These are phyloP conservation scores for Diaporthe citri DNA, from an alignment of 2,329 filamentous ascomycete genomes.

Conservation along the genomic window DNA sequence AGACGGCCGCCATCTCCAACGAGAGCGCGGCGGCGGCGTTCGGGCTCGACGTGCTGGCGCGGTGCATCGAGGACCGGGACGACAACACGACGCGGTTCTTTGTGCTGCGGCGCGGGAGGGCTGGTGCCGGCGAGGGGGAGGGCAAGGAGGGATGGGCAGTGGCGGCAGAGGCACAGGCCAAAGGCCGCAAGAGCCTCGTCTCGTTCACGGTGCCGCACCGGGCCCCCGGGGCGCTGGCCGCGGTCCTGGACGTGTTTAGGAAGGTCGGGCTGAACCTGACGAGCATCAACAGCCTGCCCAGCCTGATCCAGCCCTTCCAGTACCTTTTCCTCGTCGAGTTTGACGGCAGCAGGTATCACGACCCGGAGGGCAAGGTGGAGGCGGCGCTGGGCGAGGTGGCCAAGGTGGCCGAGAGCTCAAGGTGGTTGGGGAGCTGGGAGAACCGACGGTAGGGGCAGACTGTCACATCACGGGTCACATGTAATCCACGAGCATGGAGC, in stretches of 20 bases:
- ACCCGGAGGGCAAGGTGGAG: slow-evolving; percentile 69
- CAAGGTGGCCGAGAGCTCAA: slow-evolving; percentile 70
- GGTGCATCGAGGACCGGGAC: slow-evolving; percentile 77
- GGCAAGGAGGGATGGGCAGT: slow-evolving; percentile 8
- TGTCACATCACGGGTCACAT: neutral
- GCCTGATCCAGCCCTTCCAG: slow-evolving; percentile 80
- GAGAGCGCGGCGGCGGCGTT: slow-evolving; percentile 77
- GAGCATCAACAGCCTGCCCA: slow-evolving; percentile 89
- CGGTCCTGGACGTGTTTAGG: slow-evolving; percentile 84
- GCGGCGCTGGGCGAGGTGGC: slow-evolving; percentile 70
- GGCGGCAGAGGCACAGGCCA: neutral
- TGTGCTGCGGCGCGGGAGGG: slow-evolving; percentile 62
- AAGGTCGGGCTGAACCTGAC: slow-evolving; percentile 82
- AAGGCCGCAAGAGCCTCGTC: slow-evolving; percentile 78
- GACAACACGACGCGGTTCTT: slow-evolving; percentile 88
- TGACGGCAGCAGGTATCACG: slow-evolving; percentile 69
- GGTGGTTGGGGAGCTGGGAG: slow-evolving; percentile 79
- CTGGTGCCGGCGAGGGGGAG: neutral
- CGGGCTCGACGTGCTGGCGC: slow-evolving; percentile 76
- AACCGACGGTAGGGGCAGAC: slow-evolving; percentile 45
- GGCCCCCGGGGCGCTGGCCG: slow-evolving; percentile 84
- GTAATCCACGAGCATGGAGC: neutral
- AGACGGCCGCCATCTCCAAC: slow-evolving; percentile 83
- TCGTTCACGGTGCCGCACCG: slow-evolving; percentile 86
- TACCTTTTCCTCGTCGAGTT: slow-evolving; percentile 98